phyloP scores from a whole-genome alignment of 208 protist species.

The Leptomonas pyrrhocoris region DNA sequence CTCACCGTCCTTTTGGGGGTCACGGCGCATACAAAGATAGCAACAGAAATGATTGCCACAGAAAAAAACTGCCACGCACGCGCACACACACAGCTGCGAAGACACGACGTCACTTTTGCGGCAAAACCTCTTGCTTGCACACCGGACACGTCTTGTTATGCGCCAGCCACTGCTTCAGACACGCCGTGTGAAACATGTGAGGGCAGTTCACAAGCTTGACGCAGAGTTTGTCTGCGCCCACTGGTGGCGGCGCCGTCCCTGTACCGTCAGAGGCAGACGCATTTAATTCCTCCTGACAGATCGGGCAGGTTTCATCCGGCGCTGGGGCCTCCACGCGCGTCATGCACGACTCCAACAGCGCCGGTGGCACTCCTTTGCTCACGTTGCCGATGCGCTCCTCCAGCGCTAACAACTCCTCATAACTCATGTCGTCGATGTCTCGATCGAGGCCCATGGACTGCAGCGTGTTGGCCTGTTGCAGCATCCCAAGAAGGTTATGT shows the following conservation, averaged over 20 bases:
- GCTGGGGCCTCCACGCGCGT: constrained; percentile 11
- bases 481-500: constrained; percentile 31
- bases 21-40: too few species aligned
- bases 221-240: not conserved
- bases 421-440: constrained; percentile 87
- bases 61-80: not conserved
- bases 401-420: constrained; percentile 86
- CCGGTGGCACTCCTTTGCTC: constrained; percentile 67
- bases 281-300: constrained; percentile 68
- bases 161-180: constrained; percentile 71
- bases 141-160: constrained; percentile 76
- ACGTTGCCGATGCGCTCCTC: constrained; percentile 84
- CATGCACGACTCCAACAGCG: constrained; percentile 42
- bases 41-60: too few species aligned
- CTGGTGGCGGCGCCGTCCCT: not conserved
- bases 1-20: too few species aligned
- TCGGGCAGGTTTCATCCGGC: constrained; percentile 50
- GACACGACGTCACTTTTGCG: not conserved
- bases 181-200: constrained; percentile 74
- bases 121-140: constrained; percentile 68
- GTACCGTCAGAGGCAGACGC: constrained; percentile 6
- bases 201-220: constrained; percentile 58
- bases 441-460: constrained; percentile 59
- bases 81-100: not conserved
- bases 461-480: constrained; percentile 53